These are phyloP conservation scores for Neotropicomus parvogracilis DNA, from an alignment of 1,284 basidiomycete species.

Conservation along the genomic window DNA sequence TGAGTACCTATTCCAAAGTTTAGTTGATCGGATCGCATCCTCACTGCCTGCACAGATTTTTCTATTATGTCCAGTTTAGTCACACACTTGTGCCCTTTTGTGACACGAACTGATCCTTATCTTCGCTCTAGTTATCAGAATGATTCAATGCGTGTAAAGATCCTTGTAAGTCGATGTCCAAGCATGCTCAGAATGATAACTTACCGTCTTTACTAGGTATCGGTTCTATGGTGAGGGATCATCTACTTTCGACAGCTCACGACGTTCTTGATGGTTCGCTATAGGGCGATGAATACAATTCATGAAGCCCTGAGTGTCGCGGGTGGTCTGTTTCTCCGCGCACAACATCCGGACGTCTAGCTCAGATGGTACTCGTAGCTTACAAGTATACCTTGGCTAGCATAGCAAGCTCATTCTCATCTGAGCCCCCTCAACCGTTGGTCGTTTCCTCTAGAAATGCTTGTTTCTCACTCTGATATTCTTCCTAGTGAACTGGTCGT, in stretches of 20 bases:
- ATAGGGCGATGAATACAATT: background rate
- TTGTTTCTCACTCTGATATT: background rate
- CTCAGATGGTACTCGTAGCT: background rate
- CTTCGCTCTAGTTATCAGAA: conserved; percentile 9
- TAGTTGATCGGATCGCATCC: background rate
- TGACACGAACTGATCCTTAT: background rate
- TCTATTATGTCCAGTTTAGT: conserved; percentile 17
- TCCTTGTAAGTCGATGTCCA: background rate
- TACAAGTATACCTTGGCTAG: conserved; percentile 4
- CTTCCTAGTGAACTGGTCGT: background rate
- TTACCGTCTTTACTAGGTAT: background rate
- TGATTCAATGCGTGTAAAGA: background rate
- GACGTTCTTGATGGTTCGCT: background rate
- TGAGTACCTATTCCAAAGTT: background rate
- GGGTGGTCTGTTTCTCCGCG: background rate
- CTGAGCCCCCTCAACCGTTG: background rate
- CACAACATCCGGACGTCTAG: background rate
- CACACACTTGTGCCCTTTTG: background rate
- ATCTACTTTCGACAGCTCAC: background rate
- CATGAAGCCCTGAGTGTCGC: background rate
- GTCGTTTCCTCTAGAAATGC: background rate
- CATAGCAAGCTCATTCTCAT: background rate
- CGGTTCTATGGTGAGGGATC: background rate
- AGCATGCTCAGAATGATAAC: background rate
- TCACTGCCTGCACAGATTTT: conserved; percentile 4